Evolutionary conservation across 169 alveolate genomes (phyloP).

Genomic region (Eimeria praecox): DNA sequence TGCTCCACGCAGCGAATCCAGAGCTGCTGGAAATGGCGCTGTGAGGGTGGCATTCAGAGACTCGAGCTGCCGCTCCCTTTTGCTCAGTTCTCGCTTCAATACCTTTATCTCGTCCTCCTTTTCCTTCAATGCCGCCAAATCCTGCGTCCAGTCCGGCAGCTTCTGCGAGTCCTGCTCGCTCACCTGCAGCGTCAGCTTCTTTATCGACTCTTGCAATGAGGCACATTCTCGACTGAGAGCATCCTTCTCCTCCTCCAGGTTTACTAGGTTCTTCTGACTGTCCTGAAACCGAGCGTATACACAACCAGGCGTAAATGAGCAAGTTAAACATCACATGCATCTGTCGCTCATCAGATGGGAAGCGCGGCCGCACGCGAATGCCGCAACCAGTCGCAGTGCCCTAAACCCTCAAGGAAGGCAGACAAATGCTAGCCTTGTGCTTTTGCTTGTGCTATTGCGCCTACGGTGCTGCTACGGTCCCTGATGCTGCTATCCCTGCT

Average conservation of each 20-base stretch:
- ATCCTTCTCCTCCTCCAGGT: conserved; percentile 45
- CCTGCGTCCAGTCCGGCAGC: conserved; percentile 58
- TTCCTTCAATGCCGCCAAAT: conserved; percentile 28
- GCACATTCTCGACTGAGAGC: conserved; percentile 20
- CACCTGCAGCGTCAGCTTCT: conserved; percentile 51
- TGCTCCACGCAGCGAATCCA: conserved; percentile 41
- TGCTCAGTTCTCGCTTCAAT: conserved; percentile 19
- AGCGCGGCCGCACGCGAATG: background rate
- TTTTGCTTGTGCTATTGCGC: background rate
- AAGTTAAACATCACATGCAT: background rate
- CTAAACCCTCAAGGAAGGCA: background rate
- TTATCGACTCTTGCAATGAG: conserved; percentile 41
- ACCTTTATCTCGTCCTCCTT: conserved; percentile 46
- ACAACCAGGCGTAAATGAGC: background rate
- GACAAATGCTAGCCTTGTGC: background rate
- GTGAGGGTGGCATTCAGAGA: background rate
- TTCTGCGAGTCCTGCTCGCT: conserved; percentile 57
- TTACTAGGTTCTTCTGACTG: conserved; percentile 25
- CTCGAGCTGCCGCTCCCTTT: conserved; percentile 17
- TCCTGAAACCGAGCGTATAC: background rate
- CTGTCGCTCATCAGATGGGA: background rate
- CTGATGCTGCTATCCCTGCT: background rate
- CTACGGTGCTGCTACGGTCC: background rate
- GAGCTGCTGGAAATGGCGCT: background rate
- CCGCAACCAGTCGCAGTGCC: background rate